These are phyloP conservation scores for Persicaria tinctoria DNA, from an alignment of 148 eudicot genomes.

Conservation along the genomic window DNA sequence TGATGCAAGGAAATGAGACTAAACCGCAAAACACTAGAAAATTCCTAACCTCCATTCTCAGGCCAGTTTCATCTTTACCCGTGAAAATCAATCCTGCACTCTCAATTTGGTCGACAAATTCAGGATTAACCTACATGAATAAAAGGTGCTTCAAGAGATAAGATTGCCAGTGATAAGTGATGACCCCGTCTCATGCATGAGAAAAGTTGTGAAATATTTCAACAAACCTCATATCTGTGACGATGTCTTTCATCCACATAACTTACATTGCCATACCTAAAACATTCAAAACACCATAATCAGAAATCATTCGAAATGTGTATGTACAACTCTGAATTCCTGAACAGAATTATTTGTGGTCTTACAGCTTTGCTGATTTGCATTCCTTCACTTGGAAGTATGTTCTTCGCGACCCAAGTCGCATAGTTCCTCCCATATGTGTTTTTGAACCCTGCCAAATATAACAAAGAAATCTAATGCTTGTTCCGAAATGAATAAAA, in stretches of 20 bases:
- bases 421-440: slow-evolving; percentile 99
- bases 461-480: neutral
- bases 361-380: slow-evolving; percentile 81
- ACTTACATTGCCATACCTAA: slow-evolving; percentile 66
- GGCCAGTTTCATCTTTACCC: slow-evolving; percentile 88
- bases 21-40: neutral
- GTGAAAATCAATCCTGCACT: slow-evolving; percentile 79
- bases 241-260: slow-evolving; percentile 95
- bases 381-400: slow-evolving; percentile 58
- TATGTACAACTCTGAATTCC: neutral
- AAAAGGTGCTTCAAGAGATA: neutral
- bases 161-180: neutral
- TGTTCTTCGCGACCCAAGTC: slow-evolving; percentile 95
- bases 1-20: neutral
- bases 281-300: slow-evolving; percentile 5
- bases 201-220: neutral
- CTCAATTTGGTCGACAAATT: slow-evolving; percentile 66
- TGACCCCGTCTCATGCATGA: neutral
- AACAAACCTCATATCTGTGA: slow-evolving; percentile 91
- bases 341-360: slow-evolving; percentile 6
- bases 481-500: neutral
- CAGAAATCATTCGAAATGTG: slow-evolving; percentile 9
- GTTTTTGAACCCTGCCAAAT: slow-evolving; percentile 80
- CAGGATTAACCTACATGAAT: slow-evolving; percentile 70
- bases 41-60: slow-evolving; percentile 80